Percentiles rank a stretch among this genome's conserved stretches.
Conservation (phyloP, 1,284 basidiomycete species). For the Apiotrichum sp. region DNA sequence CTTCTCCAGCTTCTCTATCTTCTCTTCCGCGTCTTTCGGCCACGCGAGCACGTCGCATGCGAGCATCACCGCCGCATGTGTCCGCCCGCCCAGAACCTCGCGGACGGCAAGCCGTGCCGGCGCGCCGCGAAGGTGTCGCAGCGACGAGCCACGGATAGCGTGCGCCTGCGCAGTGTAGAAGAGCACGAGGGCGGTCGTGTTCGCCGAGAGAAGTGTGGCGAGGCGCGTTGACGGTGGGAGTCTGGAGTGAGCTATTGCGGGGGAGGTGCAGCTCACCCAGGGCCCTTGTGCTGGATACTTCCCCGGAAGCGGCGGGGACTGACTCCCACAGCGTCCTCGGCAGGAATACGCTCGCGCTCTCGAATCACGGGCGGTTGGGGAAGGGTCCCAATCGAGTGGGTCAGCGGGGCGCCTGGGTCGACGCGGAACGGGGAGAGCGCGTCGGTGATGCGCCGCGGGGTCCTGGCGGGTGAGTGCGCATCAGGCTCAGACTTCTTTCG, state of each 20-base stretch:
- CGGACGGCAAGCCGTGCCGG: constrained; percentile 8
- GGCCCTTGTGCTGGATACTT: constrained; percentile 23
- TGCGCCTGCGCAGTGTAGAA: constrained; percentile 40
- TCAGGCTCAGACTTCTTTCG: too few relatives aligned
- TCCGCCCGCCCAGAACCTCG: constrained; percentile 7
- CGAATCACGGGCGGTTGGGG: constrained; percentile 1
- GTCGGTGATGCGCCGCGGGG: background rate
- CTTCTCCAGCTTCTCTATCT: background rate
- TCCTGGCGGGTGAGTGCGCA: too few relatives aligned
- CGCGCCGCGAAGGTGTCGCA: constrained; percentile 10
- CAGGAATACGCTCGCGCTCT: constrained; percentile 3
- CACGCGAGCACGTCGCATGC: constrained; percentile 10
- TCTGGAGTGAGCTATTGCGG: constrained; percentile 1
- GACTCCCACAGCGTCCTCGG: constrained; percentile 35
- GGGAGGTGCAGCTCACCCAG: constrained; percentile 21
- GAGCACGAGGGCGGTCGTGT: constrained; percentile 28
- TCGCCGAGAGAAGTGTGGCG: constrained; percentile 14
- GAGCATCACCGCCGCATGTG: constrained; percentile 19
- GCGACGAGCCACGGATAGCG: constrained; percentile 10
- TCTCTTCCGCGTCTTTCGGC: background rate
- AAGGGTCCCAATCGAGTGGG: background rate
- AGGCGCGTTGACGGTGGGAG: constrained; percentile 18
- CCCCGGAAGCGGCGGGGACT: constrained; percentile 31
- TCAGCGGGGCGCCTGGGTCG: background rate
- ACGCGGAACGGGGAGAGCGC: constrained; percentile 8